Evolutionary conservation across 805 yeast genomes (phyloP), one percentile per base, ranked within the genome.

Genomic region (Cyberlindnera euphorbiae): DNA sequence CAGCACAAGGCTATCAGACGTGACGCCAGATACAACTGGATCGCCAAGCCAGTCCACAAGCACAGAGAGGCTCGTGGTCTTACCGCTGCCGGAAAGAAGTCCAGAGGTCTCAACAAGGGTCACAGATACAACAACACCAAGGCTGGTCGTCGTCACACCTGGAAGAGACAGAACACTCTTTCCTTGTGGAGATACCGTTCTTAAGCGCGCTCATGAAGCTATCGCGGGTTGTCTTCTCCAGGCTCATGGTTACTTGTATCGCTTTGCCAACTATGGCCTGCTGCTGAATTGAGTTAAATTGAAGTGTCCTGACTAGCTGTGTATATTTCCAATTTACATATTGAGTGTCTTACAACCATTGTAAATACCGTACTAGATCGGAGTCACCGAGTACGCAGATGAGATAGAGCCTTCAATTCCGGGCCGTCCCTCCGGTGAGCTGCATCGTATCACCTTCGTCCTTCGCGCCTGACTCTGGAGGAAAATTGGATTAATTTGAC

Each of bases 81-180:
- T 64, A 93, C 98, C 64, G 65, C 96, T 60, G 79, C 89, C 60
- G 98, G 98, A 69, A 93, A 89, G 94, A 83, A 88, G 74, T 87
- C 95, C 74, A 85, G 98, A 82, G 98, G 98, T 86, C 87, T 93
- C 82, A 88, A 89, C 95, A 93, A 90, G 86, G 98, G 98, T 72
- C 98, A 93, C 90, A 76, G 77, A 71, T 93, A 64, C 96, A 79
- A 82, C 96, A 88, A 90, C 82, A 90, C 97, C 79, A 71, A 73
- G 63, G 88, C 96, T 63, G 98, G 98, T 69, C 88, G 97, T 77
- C 85, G 95, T 73, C 94, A 90, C 87, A 93, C 90, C 77, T 90
- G 98, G 98, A 93, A 90, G 87, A 85, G 79, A 71, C 88, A 90
- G 79, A 93, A 90, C 93, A 93, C 98, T 62, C 79, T 90, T 67